These are phyloP conservation scores for Teunomyces lycoperdinae DNA, from an alignment of 805 yeast genomes.

Conservation along the genomic window DNA sequence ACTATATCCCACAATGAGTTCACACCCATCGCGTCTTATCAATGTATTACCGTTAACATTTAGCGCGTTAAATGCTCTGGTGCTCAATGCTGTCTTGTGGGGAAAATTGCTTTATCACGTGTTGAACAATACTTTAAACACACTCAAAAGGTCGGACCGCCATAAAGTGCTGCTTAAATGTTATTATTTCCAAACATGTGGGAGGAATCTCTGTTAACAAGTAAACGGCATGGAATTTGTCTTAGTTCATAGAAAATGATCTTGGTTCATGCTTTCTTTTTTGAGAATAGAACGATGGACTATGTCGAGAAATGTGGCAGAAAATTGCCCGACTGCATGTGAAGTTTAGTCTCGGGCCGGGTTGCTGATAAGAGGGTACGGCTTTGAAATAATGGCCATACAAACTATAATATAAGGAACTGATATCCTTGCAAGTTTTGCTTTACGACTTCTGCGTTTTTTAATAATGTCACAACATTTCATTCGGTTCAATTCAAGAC, in stretches of 20 bases:
- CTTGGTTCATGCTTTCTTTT: no score
- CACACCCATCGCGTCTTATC: slow-evolving; percentile 73
- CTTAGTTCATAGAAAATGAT: no score
- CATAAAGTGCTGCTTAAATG: no score
- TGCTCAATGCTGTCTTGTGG: background rate
- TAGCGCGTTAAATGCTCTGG: background rate
- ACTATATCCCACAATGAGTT: slow-evolving; percentile 90
- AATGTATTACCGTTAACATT: background rate
- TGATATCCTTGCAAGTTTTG: background rate
- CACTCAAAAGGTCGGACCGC: no score
- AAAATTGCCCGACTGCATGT: background rate
- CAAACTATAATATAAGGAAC: background rate
- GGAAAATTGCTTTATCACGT: background rate
- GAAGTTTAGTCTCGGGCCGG: background rate
- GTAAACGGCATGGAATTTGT: no score
- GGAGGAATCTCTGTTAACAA: no score
- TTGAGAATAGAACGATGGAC: no score
- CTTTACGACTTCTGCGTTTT: background rate
- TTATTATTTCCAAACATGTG: no score
- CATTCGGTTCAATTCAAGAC: slow-evolving; percentile 48
- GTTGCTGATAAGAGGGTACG: background rate
- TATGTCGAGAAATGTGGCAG: background rate
- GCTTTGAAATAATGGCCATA: background rate
- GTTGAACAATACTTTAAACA: background rate
- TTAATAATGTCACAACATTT: slow-evolving; percentile 2